Evolutionary conservation across 1,284 basidiomycete species (phyloP), one percentile per base, ranked within the genome.

Genomic region (Trichosporon sp.): DNA sequence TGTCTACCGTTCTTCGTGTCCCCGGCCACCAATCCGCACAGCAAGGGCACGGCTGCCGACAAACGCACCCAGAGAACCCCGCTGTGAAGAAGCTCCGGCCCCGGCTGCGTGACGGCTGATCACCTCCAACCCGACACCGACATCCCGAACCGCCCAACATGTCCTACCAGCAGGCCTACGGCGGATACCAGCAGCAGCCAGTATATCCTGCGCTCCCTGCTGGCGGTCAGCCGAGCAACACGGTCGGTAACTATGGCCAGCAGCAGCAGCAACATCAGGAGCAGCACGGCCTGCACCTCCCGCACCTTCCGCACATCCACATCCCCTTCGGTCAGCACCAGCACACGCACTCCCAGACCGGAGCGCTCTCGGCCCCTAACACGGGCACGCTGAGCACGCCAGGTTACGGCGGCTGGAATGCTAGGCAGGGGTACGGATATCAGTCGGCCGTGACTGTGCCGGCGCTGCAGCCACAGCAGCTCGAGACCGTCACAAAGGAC

Each of bases 401-500:
- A 12, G n/a, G n/a, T 10, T 14, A 35, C 54, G 37, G 14, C 26
- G 7, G 10, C 14, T 56, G 51, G 48, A 38, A 38, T 14, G 32
- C 56, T 10, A 56, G 26, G 32, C 7, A 63, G 66, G 65, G 67
- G 31, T 72, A 73, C 43, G 51, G 61, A 4, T 59, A 69, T 61
- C 10, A 16, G 14, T 10, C 46, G 2, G 6, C 69, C 1, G 48
- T 46, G 5, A 31, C 69, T 0, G 65, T 67, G 1, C 48, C 48
- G 38, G 61, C 66, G 54, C 68, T 70, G 43, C 74, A 75, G 67
- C 78, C 80, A 7, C 80, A 81, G 67, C 74, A 70, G 56, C 70
- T 82, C 7, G 78, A 81, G 70, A 77, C 65, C n/a, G 76, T 78
- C 7, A 61, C 64, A 11, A 77, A 76, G 73, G 79, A 81, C 66